Base-by-base conservation (phyloP, 2,329 filamentous ascomycete species). In the Fusarium penzigii region DNA sequence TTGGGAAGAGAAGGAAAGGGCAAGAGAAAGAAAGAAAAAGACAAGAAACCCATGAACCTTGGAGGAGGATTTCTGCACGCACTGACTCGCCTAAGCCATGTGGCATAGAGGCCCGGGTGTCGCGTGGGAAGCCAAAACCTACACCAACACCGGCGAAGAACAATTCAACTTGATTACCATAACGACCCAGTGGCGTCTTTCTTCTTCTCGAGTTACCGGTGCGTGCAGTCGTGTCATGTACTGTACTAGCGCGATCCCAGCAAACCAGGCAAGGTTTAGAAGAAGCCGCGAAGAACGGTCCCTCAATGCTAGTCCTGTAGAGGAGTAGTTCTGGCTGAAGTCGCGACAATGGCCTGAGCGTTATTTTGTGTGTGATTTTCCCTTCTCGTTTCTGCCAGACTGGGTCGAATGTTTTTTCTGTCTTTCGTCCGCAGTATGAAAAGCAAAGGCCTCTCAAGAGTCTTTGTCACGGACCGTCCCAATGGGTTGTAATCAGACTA, bases 51-150 rank as follows among this genome's bases (percentile, higher is more conserved):
- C 39, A 36, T 36, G 32, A 16, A 40, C 6, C 17, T 17, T 17
- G 39, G 39, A 16, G 16, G 16, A 14, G 4, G 16, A 6, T 14
- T 40, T 40, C 34, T 51, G 48, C 53, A 47, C 52, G 51, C 43
- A 49, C 56, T 62, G 54, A 62, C 59, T 62, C 59, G 59, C 49
- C 53, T 46, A 48, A 53, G 52, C 59, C 51, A 62, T 62, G 58
- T 60, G 57, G 58, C 32, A 36, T 36, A 14, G 32, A 36, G 10
- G 10, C 13, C 32, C 29, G 29, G 25, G 17, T 46, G 36, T 55
- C 51, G 39, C 51, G 44, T 49, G 46, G 54, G 55, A 55, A 45
- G 34, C 41, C 39, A 43, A 43, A 50, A 51, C 46, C 16, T 20
- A 11, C 20, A 20, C 17, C 14, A 25, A 25, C 20, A 25, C 20